Evolutionary conservation across 2,329 filamentous ascomycete genomes (phyloP).

Genomic region (Pseudogymnoascus sp.): DNA sequence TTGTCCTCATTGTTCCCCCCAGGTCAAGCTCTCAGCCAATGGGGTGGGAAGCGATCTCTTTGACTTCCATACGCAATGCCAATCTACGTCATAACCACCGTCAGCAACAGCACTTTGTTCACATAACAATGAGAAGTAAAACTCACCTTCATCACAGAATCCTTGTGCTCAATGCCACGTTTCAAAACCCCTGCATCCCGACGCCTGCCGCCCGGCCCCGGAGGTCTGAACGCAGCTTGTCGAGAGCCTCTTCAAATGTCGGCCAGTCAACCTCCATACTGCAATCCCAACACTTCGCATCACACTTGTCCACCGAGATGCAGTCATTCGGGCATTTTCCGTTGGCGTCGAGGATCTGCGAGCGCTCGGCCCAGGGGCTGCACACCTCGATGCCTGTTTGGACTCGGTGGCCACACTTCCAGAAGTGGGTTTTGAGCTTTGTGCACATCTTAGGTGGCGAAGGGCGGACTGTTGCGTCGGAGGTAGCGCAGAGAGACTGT

Average conservation of each 20-base stretch:
- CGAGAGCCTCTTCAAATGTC: neutral
- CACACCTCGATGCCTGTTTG: neutral
- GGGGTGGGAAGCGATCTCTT: neutral
- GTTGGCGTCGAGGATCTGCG: constrained; percentile 1
- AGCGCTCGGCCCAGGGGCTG: constrained; percentile 3
- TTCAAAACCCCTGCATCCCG: neutral
- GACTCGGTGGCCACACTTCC: neutral
- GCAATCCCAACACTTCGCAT: neutral
- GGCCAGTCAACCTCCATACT: neutral
- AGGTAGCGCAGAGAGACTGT: neutral
- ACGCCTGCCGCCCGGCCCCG: neutral
- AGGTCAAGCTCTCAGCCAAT: neutral
- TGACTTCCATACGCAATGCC: neutral
- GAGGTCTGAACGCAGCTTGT: neutral
- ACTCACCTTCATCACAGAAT: neutral
- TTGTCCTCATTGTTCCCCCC: neutral
- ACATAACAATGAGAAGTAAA: neutral
- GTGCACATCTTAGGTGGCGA: neutral
- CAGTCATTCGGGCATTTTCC: constrained; percentile 1
- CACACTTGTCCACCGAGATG: neutral
- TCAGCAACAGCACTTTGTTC: neutral
- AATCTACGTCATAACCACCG: neutral
- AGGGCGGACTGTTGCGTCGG: neutral
- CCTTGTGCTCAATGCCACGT: neutral
- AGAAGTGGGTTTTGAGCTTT: neutral